phyloP scores from a whole-genome alignment of 495 filamentous ascomycete species.

The Tuber brumale region DNA sequence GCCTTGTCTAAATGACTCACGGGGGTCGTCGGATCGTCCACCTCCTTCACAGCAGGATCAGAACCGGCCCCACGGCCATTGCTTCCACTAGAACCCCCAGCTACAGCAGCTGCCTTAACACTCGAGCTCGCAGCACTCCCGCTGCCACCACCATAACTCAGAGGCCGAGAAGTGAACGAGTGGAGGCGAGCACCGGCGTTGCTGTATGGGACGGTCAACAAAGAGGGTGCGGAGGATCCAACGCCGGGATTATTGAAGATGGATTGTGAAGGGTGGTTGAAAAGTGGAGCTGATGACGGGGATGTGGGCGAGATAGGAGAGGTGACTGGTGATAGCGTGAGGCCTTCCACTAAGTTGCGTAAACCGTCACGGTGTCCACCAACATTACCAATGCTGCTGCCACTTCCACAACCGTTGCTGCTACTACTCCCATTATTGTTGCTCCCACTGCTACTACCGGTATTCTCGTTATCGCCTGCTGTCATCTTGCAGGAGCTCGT shows the following conservation, averaged over 20 bases:
- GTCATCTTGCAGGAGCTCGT: not conserved
- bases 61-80: not conserved
- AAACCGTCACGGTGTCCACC: conserved; percentile 15
- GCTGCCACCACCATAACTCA: conserved; percentile 28
- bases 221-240: conserved; percentile 2
- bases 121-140: not conserved
- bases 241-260: conserved; percentile 38
- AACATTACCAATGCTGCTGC: not conserved
- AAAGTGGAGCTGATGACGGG: conserved; percentile 9
- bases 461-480: not conserved
- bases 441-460: conserved; percentile 13
- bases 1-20: conserved; percentile 34
- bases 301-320: conserved; percentile 24
- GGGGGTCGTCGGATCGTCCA: conserved; percentile 44
- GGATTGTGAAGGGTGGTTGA: conserved; percentile 17
- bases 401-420: not conserved
- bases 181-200: conserved; percentile 24
- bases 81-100: conserved; percentile 10
- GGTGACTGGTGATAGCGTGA: conserved; percentile 30
- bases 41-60: conserved; percentile 44
- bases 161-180: conserved; percentile 27
- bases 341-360: conserved; percentile 25
- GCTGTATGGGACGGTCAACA: conserved; percentile 1
- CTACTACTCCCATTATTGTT: not conserved
- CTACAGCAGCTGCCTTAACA: not conserved